These are phyloP conservation scores for Pseudocercospora fijiensis DNA, from an alignment of 2,329 filamentous ascomycete genomes.

Conservation along the genomic window DNA sequence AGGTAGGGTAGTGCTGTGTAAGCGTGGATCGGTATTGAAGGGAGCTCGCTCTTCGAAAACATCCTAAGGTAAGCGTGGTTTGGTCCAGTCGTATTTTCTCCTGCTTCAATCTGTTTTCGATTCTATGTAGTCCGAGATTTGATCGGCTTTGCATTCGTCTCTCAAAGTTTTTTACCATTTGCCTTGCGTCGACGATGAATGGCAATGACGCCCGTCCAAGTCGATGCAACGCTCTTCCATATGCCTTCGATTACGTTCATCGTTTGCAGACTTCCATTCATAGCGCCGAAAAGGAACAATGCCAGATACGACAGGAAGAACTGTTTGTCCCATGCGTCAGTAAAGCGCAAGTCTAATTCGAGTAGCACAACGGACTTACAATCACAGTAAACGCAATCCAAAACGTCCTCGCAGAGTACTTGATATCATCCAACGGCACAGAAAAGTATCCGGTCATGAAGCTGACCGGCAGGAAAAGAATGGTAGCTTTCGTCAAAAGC, in stretches of 20 bases:
- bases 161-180: neutral
- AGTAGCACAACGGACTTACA: neutral
- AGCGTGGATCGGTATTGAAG: conserved; percentile 26
- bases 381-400: conserved; percentile 68
- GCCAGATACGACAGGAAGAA: conserved; percentile 59
- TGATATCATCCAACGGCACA: conserved; percentile 60
- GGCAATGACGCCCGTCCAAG: conserved; percentile 11
- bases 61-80: neutral
- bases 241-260: conserved; percentile 18
- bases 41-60: neutral
- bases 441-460: conserved; percentile 71
- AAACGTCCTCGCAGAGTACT: conserved; percentile 63
- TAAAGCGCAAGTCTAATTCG: neutral
- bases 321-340: neutral
- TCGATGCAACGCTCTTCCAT: conserved; percentile 15
- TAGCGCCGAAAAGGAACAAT: conserved; percentile 57
- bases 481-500: conserved; percentile 70
- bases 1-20: conserved; percentile 41
- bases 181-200: conserved; percentile 9
- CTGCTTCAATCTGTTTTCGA: neutral
- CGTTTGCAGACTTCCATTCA: conserved; percentile 58
- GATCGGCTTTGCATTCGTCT: neutral
- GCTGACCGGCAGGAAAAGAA: conserved; percentile 69
- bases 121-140: neutral
- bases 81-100: neutral